Conservation (phyloP, 768 basidiomycete species). For the Mycena pura region DNA sequence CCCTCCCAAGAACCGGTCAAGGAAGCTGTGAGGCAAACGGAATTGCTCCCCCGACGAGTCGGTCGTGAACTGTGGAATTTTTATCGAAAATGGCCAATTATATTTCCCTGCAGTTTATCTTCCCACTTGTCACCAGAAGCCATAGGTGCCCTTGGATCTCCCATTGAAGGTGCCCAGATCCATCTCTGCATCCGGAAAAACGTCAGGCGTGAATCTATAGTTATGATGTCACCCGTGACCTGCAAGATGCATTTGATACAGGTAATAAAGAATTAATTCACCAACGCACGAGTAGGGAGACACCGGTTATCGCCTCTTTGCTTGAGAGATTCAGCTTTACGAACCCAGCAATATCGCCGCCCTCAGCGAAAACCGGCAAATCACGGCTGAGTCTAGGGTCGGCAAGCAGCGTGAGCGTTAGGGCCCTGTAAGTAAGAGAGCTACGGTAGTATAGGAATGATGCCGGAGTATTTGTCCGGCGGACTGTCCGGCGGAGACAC, state of each 20-base stretch:
- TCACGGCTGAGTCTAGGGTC: constrained; percentile 11
- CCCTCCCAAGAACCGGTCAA: neutral
- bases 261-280: too few relatives aligned
- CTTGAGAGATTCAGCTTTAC: constrained; percentile 12
- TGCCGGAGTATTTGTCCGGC: too few relatives aligned
- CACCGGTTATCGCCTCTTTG: constrained; percentile 3
- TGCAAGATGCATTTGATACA: neutral
- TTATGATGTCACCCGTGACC: constrained; percentile 14
- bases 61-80: neutral
- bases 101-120: constrained; percentile 20
- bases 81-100: constrained; percentile 10
- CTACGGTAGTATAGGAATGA: too few relatives aligned
- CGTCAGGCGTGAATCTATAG: neutral
- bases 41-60: neutral
- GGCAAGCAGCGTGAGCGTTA: constrained; percentile 6
- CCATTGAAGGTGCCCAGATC: constrained; percentile 10
- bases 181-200: constrained; percentile 1
- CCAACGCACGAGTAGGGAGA: constrained; percentile 11
- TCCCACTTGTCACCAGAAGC: neutral
- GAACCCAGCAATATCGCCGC: constrained; percentile 6
- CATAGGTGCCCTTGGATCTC: constrained; percentile 7
- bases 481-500: too few relatives aligned
- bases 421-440: too few relatives aligned
- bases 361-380: constrained; percentile 11
- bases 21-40: constrained; percentile 19